phyloP scores from a whole-genome alignment of 108 stramenopile genomes.

The Nannochloropsis granulata region DNA sequence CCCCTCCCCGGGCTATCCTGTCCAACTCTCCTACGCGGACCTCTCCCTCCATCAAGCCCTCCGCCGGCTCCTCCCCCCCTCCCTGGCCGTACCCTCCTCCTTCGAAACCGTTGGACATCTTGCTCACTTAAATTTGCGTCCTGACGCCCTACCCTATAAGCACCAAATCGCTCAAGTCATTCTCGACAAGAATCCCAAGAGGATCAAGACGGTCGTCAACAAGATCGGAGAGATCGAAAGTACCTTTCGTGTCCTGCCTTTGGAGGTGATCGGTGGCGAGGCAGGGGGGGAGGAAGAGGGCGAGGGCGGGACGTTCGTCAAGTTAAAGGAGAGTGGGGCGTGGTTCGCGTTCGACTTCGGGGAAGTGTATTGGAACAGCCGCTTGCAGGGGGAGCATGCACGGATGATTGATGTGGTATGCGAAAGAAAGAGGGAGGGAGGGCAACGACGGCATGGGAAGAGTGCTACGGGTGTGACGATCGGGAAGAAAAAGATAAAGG shows the following conservation, averaged over 20 bases:
- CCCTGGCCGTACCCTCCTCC: conserved; percentile 19
- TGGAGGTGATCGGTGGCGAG: conserved; percentile 84
- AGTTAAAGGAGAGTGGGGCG: conserved; percentile 73
- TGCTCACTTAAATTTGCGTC: conserved; percentile 84
- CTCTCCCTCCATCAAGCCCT: neutral
- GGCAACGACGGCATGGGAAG: neutral
- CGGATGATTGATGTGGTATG: conserved; percentile 50
- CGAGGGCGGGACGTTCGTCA: neutral
- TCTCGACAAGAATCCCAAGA: conserved; percentile 66
- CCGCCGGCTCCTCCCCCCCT: neutral
- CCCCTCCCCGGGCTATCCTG: neutral
- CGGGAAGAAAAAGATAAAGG: too few relatives aligned
- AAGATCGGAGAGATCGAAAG: conserved; percentile 75
- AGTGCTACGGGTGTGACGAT: too few relatives aligned
- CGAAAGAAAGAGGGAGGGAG: neutral
- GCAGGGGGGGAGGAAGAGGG: conserved; percentile 30
- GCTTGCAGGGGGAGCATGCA: conserved; percentile 62
- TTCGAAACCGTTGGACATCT: conserved; percentile 87
- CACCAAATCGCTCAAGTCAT: conserved; percentile 69
- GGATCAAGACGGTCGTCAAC: conserved; percentile 74
- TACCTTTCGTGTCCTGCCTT: conserved; percentile 79
- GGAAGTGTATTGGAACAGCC: conserved; percentile 92
- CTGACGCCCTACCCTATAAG: conserved; percentile 70
- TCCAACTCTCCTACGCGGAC: neutral
- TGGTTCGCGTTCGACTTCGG: conserved; percentile 71